Evolutionary conservation across 169 alveolate genomes (phyloP).

Genomic region (Ichthyophthirius multifiliis): DNA sequence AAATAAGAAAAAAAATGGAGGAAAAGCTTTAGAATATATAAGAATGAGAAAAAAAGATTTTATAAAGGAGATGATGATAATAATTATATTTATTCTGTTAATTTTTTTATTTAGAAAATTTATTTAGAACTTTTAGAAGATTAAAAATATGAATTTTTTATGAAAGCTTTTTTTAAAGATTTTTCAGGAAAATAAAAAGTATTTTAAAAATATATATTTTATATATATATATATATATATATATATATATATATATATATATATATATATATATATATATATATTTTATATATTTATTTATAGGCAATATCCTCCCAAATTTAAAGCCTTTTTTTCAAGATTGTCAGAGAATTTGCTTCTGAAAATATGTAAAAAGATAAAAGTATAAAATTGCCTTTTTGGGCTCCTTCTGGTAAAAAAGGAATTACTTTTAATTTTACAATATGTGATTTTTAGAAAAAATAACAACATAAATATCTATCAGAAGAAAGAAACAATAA

Average conservation of each 20-base stretch:
- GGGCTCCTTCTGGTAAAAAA: conserved; percentile 35
- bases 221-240: no score
- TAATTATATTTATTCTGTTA: neutral
- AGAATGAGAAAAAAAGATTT: conserved; percentile 12
- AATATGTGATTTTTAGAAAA: neutral
- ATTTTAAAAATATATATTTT: no score
- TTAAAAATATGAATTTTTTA: no score
- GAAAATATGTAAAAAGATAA: conserved; percentile 21
- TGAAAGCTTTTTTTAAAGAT: conserved; percentile 7
- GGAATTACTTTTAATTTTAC: neutral
- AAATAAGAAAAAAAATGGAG: neutral
- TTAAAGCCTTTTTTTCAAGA: conserved; percentile 23
- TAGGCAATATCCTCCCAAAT: no score
- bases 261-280: no score
- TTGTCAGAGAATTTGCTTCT: conserved; percentile 2
- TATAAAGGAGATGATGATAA: neutral
- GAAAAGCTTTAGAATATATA: conserved; percentile 20
- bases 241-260: no score
- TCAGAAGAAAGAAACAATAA: neutral
- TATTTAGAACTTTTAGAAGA: no score
- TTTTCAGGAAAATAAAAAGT: conserved; percentile 22
- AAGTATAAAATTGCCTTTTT: conserved; percentile 21
- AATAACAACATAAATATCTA: neutral
- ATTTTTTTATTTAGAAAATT: no score
- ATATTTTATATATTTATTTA: no score